Conservation (phyloP, 768 basidiomycete species). For the Lyophyllum decastes region DNA sequence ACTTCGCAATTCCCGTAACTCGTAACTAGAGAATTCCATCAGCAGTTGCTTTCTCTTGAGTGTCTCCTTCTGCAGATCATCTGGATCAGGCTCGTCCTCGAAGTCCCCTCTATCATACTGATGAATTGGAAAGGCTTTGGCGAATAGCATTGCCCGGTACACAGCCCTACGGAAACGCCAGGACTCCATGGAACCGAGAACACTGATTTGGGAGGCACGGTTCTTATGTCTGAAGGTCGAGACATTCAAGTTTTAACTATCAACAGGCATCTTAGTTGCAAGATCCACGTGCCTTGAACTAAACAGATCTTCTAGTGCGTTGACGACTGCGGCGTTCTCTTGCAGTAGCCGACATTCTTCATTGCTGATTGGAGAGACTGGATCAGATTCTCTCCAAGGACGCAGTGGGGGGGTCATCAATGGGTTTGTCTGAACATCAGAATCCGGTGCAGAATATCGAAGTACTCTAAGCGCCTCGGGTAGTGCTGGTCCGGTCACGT, state of each 20-base stretch:
- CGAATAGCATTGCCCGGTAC: slow-evolving; percentile 17
- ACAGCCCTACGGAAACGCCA: slow-evolving; percentile 21
- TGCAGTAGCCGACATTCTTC: slow-evolving; percentile 24
- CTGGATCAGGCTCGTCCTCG: slow-evolving; percentile 4
- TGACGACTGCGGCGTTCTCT: slow-evolving; percentile 24
- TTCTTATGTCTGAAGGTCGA: slow-evolving; percentile 34
- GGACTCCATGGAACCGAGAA: slow-evolving; percentile 31
- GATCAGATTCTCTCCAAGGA: slow-evolving; percentile 12
- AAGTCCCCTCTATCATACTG: slow-evolving; percentile 1
- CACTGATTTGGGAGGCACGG: slow-evolving; percentile 28
- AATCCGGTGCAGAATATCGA: slow-evolving; percentile 13
- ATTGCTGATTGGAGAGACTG: slow-evolving; percentile 17
- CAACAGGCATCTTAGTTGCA: not conserved
- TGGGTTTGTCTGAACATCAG: not conserved
- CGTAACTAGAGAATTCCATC: slow-evolving; percentile 6
- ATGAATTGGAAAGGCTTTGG: slow-evolving; percentile 8
- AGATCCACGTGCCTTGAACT: slow-evolving; percentile 34
- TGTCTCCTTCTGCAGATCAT: not conserved
- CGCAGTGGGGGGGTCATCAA: not conserved
- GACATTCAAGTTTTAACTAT: not conserved
- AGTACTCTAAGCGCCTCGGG: slow-evolving; percentile 30
- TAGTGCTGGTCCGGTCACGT: slow-evolving; percentile 28
- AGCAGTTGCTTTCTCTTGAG: slow-evolving; percentile 11
- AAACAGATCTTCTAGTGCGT: slow-evolving; percentile 36
- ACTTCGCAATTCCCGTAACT: slow-evolving; percentile 17